phyloP scores from a whole-genome alignment of 73 alveolate species.

The Paramecium primaurelia region DNA sequence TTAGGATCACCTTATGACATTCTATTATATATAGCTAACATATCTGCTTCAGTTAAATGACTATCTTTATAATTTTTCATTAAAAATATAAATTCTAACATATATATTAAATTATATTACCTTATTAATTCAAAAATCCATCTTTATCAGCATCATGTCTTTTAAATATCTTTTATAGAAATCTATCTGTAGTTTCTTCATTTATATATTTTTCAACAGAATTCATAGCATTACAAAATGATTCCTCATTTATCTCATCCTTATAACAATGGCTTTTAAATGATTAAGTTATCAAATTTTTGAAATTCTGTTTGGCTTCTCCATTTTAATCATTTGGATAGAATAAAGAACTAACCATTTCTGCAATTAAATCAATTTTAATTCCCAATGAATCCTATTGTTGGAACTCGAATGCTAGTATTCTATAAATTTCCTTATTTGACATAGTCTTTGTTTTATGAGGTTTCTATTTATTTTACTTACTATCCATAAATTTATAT shows the following conservation, averaged over 20 bases:
- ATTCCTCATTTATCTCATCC: slow-evolving; percentile 53
- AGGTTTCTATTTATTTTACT: background rate
- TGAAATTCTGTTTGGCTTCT: slow-evolving; percentile 54
- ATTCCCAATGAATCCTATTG: slow-evolving; percentile 57
- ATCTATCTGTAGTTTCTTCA: slow-evolving; percentile 60
- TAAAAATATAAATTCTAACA: slow-evolving; percentile 32
- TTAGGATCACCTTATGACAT: slow-evolving; percentile 59
- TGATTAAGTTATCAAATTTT: slow-evolving; percentile 37
- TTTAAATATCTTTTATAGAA: slow-evolving; percentile 50
- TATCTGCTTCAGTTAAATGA: slow-evolving; percentile 46
- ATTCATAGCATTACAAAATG: slow-evolving; percentile 60
- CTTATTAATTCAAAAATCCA: slow-evolving; percentile 40
- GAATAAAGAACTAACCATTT: slow-evolving; percentile 58
- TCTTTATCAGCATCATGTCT: slow-evolving; percentile 56
- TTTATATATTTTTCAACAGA: slow-evolving; percentile 61
- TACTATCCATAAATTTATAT: background rate
- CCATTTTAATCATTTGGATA: slow-evolving; percentile 61
- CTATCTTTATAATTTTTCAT: slow-evolving; percentile 60
- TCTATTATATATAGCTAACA: slow-evolving; percentile 51
- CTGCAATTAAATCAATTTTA: slow-evolving; percentile 52
- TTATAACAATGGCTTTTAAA: slow-evolving; percentile 51
- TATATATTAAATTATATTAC: background rate
- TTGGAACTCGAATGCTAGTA: slow-evolving; percentile 53
- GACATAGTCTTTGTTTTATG: slow-evolving; percentile 35
- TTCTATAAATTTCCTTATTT: slow-evolving; percentile 53